These are phyloP conservation scores for Rhodotorula sp. DNA, from an alignment of 1,284 basidiomycete genomes.

Conservation along the genomic window DNA sequence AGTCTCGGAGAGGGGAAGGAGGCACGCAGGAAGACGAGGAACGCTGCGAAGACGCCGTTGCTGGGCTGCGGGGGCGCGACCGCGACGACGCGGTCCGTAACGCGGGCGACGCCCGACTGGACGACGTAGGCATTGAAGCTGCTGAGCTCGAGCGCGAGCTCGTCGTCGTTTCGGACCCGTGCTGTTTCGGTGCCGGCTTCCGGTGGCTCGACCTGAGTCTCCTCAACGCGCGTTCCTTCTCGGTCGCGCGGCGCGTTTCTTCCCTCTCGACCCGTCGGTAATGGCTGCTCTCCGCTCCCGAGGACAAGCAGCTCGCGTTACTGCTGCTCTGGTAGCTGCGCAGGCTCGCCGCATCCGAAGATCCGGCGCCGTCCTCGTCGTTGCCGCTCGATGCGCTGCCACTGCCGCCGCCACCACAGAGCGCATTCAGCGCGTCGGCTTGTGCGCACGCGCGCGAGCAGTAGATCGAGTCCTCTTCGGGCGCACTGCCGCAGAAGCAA, in stretches of 20 bases:
- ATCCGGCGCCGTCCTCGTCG: slow-evolving; percentile 10
- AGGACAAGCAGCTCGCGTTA: slow-evolving; percentile 1
- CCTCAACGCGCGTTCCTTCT: slow-evolving; percentile 11
- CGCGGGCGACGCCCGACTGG: not conserved
- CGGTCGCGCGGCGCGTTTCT: slow-evolving; percentile 13
- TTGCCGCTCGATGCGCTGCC: slow-evolving; percentile 8
- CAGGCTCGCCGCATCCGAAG: not conserved
- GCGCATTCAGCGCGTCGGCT: slow-evolving; percentile 35
- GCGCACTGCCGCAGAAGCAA: slow-evolving; percentile 34
- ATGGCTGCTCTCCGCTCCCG: slow-evolving; percentile 8
- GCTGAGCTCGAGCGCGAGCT: not conserved
- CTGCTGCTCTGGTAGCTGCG: slow-evolving; percentile 12
- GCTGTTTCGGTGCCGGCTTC: slow-evolving; percentile 4
- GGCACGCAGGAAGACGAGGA: not conserved
- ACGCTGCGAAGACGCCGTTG: slow-evolving; percentile 17
- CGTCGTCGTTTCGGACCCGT: not conserved
- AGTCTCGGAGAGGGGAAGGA: not conserved
- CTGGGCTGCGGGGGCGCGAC: slow-evolving; percentile 3
- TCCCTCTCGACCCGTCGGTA: slow-evolving; percentile 28
- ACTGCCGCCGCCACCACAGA: slow-evolving; percentile 19
- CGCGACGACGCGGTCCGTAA: not conserved
- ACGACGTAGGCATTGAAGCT: slow-evolving; percentile 8
- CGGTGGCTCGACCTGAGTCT: not conserved
- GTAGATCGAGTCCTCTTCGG: slow-evolving; percentile 40
- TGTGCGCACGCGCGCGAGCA: slow-evolving; percentile 32